These are phyloP conservation scores for Rhodotorula kratochvilovae DNA, from an alignment of 768 basidiomycete species.

Conservation along the genomic window DNA sequence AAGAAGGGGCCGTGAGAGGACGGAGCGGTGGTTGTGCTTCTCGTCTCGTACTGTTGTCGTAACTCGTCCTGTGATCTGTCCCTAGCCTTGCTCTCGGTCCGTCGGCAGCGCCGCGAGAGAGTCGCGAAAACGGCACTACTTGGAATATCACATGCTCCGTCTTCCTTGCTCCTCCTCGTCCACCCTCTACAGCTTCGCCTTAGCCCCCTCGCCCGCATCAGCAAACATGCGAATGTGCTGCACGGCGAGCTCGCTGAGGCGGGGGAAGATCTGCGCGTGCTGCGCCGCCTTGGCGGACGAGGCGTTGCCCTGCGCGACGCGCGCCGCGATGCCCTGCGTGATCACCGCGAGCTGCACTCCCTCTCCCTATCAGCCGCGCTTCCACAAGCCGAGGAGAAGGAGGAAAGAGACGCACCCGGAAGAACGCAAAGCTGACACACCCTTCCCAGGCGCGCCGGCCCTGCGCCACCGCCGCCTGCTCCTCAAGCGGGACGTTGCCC, in stretches of 20 bases:
- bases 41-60: slow-evolving; percentile 1
- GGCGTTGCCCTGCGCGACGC: slow-evolving; percentile 39
- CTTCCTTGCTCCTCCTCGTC: background rate
- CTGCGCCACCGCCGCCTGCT: background rate
- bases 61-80: background rate
- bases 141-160: background rate
- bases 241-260: slow-evolving; percentile 31
- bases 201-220: background rate
- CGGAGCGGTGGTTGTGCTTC: background rate
- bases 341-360: slow-evolving; percentile 42
- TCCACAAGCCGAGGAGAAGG: too few species aligned
- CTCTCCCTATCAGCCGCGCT: too few species aligned
- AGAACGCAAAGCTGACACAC: slow-evolving; percentile 38
- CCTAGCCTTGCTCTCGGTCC: background rate
- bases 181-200: slow-evolving; percentile 25
- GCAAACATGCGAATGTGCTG: slow-evolving; percentile 25
- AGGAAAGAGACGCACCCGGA: slow-evolving; percentile 34
- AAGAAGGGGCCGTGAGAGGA: slow-evolving; percentile 2
- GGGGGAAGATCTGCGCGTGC: slow-evolving; percentile 33
- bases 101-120: too few species aligned
- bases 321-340: slow-evolving; percentile 43
- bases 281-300: slow-evolving; percentile 35
- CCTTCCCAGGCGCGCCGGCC: slow-evolving; percentile 28
- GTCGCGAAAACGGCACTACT: background rate
- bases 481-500: background rate